Conservation (phyloP, 2,329 filamentous ascomycete genomes). For the Trichoderma pleuroti region DNA sequence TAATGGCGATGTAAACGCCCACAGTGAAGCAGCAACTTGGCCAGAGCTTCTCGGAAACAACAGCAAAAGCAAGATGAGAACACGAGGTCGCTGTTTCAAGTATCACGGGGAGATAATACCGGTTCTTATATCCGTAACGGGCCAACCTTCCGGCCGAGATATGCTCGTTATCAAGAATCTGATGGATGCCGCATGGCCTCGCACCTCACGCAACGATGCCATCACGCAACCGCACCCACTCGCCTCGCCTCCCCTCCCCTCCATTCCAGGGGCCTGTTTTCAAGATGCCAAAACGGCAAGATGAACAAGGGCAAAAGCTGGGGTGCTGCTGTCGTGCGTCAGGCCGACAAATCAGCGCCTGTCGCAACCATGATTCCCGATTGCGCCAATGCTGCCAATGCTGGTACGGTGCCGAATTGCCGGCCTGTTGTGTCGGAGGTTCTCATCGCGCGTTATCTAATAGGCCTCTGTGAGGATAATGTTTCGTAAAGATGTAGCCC, state of each 20-base stretch:
- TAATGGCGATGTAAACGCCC: not conserved
- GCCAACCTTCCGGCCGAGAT: not conserved
- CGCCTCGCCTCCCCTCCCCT: not conserved
- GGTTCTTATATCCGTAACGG: not conserved
- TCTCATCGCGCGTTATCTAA: not conserved
- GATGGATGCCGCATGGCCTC: not conserved
- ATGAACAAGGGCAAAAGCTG: slow-evolving; percentile 10
- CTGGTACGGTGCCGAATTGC: slow-evolving; percentile 5
- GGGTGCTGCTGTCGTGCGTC: not conserved
- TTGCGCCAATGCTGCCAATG: not conserved
- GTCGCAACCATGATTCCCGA: not conserved
- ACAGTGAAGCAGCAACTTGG: not conserved
- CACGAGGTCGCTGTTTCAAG: not conserved
- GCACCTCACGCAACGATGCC: slow-evolving; percentile 11
- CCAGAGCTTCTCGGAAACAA: not conserved
- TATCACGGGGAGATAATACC: not conserved
- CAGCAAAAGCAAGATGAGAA: not conserved
- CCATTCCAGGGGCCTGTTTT: not conserved
- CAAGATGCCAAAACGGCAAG: not conserved
- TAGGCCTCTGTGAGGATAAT: not conserved
- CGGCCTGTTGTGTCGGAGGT: not conserved
- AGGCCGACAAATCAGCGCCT: not conserved
- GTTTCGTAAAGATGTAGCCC: not conserved
- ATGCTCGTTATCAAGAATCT: slow-evolving; percentile 1
- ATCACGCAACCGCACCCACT: slow-evolving; percentile 13